Base-by-base conservation (phyloP, 1,284 basidiomycete genomes). In the Rhodotorula mucilaginosa region DNA sequence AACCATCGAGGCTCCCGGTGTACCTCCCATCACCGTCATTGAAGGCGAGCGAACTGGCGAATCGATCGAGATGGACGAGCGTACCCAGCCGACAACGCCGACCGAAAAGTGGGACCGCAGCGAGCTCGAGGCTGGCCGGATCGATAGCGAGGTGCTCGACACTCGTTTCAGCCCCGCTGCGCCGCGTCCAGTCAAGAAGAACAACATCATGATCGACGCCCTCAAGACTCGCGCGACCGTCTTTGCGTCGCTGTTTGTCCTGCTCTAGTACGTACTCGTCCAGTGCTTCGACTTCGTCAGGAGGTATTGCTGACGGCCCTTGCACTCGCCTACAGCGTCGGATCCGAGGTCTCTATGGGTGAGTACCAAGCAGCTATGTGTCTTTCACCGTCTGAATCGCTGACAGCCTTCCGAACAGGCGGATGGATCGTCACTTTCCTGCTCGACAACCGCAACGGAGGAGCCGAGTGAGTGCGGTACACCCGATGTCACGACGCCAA, bases 391-490 rank as follows among this genome's bases (percentile, higher is more conserved):
- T 44, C 12, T 44, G 39, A 12, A 44, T 13, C 39, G 39, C 21
- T 39, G 15, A 2, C 23, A 29, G 13, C 12, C 21, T 5, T n/a
- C 34, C 46, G 8, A 23, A 13, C 10, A 18, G 29, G 26, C 68
- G 56, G 71, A 0, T 76, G 74, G 74, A 72, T 76, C 59, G 73
- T 76, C 0, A 76, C 75, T 7, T 74, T 72, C 48, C 13, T 76
- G 23, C 57, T 69, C 23, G 64, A 67, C n/a, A 64, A 71, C 1
- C 63, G 75, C 5, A 44, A 64, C 15, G 75, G 73, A 8, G 74
- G 74, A 1, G n/a, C 63, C 3, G 57, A 58, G 71, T 71, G 7
- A 49, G 63, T 62, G 23, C 13, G 19, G 5, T 3, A 2, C 10
- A 44, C 39, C 12, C 2, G 1, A 10, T 44, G 39, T 44, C 39